Evolutionary conservation across 73 alveolate genomes (phyloP), one percentile per base, ranked within the genome.

Genomic region (Durusdinium trenchii): DNA sequence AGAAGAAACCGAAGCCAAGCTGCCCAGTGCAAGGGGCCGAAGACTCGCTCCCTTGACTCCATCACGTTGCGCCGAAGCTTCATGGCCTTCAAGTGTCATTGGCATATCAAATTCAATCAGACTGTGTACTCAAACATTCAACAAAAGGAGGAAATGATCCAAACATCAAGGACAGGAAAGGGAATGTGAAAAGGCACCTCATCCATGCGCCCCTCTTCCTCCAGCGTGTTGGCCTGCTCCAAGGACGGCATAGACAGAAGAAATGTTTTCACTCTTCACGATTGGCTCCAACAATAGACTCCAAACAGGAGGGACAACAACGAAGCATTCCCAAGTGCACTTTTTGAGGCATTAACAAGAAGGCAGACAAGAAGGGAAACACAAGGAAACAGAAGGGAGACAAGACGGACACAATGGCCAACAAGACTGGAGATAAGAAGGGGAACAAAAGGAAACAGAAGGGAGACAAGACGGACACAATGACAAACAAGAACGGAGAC

Each of bases 41-140:
- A 51, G 75, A 83, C 75, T 26, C 94, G 94, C 94, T 83, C 94
- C 51, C 94, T 71, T 9, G 94, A 71, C 35, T 83, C 94, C 94
- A 83, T 40, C 47, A 83, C 94, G 71, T 83, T 60, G 40, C 35
- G 94, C 36, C 94, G 94, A 51, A n/a, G n/a, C 75, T 83, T 83
- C 52, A 32, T 28, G 54, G 91, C 91, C 91, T 81, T 16, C 32
- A 12, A 57, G 69, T 57, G 23, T 57, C 23, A 16, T 57, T 57
- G 69, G 69, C 69, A 12, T 16, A 57, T 12, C 69, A 57, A 57
- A 12, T 57, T 16, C 69, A 57, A 57, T 23, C 32, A 57, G 69
- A 57, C 12, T 12, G 69, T 12, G 23, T 57, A 16, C 23, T 12
- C 32, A 57, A 57, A 57, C 12, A 57, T 16, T 57, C 12, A 57